Conservation (phyloP, 441 rosid species). For the Adansonia rubrostipa region DNA sequence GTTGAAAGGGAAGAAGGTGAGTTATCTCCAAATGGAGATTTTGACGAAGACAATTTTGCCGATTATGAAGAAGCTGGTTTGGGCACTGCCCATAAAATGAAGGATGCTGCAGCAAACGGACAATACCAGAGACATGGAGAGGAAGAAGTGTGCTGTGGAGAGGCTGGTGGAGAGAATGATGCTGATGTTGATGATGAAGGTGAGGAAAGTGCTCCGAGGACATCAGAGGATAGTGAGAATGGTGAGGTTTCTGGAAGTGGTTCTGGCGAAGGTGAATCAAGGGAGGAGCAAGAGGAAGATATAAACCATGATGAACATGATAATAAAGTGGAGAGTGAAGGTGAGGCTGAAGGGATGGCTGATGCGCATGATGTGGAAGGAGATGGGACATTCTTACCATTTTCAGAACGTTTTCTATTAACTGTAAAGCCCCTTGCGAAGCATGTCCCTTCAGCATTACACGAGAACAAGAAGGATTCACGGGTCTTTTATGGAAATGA, state of each 20-base stretch:
- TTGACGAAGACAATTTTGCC: constrained; percentile 91
- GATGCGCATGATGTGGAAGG: constrained; percentile 85
- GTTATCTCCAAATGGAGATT: constrained; percentile 91
- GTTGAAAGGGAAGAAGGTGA: constrained; percentile 99
- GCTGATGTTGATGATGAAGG: constrained; percentile 79
- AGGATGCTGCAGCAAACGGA: constrained; percentile 58
- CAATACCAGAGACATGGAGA: constrained; percentile 62
- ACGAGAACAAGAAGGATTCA: constrained; percentile 56
- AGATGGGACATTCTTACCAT: constrained; percentile 59
- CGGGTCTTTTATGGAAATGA: constrained; percentile 91
- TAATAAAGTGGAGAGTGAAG: constrained; percentile 92
- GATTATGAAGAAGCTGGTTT: constrained; percentile 67
- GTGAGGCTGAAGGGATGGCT: constrained; percentile 86
- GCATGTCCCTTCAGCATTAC: constrained; percentile 59
- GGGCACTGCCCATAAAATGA: constrained; percentile 59
- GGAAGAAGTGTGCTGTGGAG: constrained; percentile 54
- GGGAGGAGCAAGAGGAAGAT: constrained; percentile 83
- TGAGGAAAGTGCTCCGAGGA: constrained; percentile 83
- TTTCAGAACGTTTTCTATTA: constrained; percentile 67
- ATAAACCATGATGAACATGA: constrained; percentile 67
- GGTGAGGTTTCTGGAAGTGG: constrained; percentile 90
- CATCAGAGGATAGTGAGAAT: constrained; percentile 88
- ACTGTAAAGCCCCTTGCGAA: constrained; percentile 89
- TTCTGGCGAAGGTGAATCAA: constrained; percentile 82
- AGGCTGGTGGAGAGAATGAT: constrained; percentile 72